Conservation (phyloP, 208 protist genomes). For the Leishmania arabica region DNA sequence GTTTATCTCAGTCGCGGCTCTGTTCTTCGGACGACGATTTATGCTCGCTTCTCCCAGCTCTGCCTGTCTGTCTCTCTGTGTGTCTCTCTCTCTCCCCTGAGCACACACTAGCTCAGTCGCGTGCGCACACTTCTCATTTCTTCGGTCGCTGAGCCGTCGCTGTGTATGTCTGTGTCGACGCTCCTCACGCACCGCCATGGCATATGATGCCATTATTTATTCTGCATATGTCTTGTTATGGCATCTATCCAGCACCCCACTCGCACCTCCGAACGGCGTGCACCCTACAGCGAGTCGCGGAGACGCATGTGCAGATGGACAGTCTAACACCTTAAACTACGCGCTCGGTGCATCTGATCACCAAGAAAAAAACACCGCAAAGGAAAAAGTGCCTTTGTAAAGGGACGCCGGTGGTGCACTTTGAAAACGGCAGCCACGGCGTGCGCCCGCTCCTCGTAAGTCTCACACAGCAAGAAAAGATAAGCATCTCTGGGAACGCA, state of each 20-base stretch:
- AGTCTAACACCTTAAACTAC: background rate
- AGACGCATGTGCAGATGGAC: background rate
- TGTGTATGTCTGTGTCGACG: background rate
- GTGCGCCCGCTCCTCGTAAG: background rate
- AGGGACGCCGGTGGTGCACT: background rate
- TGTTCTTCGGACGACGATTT: background rate
- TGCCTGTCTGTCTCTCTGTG: background rate
- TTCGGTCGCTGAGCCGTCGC: background rate
- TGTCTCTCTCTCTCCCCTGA: background rate
- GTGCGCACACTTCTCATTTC: background rate
- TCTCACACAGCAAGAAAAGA: background rate
- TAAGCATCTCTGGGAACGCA: background rate
- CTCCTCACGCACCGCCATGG: background rate
- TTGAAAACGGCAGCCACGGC: background rate
- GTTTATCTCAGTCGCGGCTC: background rate
- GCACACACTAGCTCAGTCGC: background rate
- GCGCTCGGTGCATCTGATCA: background rate
- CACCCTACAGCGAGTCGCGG: background rate
- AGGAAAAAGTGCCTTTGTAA: background rate
- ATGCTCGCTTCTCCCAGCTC: background rate
- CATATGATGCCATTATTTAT: background rate
- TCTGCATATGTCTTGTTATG: background rate
- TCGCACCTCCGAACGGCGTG: background rate
- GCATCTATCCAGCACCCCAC: background rate
- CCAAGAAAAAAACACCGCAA: background rate